phyloP scores from a whole-genome alignment of 768 basidiomycete species.

The Termitomyces sp. region DNA sequence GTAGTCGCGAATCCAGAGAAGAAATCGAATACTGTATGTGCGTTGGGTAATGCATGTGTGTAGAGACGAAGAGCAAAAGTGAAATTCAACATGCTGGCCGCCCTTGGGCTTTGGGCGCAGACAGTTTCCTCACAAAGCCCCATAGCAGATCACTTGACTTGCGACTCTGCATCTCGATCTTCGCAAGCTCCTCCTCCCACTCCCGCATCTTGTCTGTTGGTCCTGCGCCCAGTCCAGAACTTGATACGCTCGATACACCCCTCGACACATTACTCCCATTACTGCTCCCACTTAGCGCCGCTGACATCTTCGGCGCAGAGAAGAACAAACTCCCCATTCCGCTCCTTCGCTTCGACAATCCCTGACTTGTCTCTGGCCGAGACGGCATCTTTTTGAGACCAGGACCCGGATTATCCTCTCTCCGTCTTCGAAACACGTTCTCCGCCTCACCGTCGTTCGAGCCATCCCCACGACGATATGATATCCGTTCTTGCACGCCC shows the following conservation, averaged over 20 bases:
- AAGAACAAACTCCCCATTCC: constrained; percentile 14
- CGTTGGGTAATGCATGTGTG: background rate
- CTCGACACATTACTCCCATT: constrained; percentile 15
- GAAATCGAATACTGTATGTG: background rate
- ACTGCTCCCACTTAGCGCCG: constrained; percentile 28
- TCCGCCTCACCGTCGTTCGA: background rate
- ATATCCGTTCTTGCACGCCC: constrained; percentile 1
- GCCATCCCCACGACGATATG: background rate
- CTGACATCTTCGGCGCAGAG: constrained; percentile 18
- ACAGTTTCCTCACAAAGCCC: constrained; percentile 34
- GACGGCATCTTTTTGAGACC: background rate
- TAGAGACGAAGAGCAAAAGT: background rate
- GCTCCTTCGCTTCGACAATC: constrained; percentile 12
- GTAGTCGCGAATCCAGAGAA: background rate
- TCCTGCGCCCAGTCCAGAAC: constrained; percentile 22
- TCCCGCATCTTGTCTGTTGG: constrained; percentile 43
- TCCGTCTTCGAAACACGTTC: constrained; percentile 3
- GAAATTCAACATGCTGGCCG: background rate
- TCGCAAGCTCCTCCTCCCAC: constrained; percentile 76
- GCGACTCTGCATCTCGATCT: constrained; percentile 61
- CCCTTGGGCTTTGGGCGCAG: constrained; percentile 13
- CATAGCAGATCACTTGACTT: constrained; percentile 38
- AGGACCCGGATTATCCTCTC: constrained; percentile 1
- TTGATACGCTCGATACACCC: constrained; percentile 25
- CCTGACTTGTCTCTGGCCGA: constrained; percentile 14